A percentile compares a stretch with the other conserved stretches of the same genome.
Conservation (phyloP, 805 yeast species). For the Candida manassasensis region DNA sequence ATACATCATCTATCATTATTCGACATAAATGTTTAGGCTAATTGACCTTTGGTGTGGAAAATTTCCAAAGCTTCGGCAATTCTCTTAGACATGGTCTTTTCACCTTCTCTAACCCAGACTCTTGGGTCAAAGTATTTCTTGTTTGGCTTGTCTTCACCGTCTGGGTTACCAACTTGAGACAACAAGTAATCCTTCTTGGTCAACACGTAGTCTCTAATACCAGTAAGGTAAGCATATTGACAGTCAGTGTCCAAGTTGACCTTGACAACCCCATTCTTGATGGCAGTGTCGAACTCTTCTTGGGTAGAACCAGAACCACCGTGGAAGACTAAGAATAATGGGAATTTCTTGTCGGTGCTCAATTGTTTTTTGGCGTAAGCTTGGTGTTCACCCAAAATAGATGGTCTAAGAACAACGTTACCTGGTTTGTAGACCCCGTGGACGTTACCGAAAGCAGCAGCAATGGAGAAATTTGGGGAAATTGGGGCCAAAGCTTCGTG, state of each 20-base stretch:
- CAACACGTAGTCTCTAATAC: constrained; percentile 96
- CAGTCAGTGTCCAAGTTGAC: constrained; percentile 99
- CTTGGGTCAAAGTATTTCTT: constrained; percentile 99
- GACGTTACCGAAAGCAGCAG: constrained; percentile 99
- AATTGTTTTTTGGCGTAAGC: constrained; percentile 70
- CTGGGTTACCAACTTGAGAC: constrained; percentile 97
- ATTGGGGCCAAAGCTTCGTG: constrained; percentile 85
- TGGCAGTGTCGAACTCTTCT: constrained; percentile 87
- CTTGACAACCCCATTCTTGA: constrained; percentile 92
- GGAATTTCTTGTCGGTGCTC: constrained; percentile 51
- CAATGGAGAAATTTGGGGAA: constrained; percentile 97
- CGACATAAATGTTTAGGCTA: constrained; percentile 16
- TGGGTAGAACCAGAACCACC: constrained; percentile 99
- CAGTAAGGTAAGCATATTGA: constrained; percentile 94
- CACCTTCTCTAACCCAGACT: constrained; percentile 99
- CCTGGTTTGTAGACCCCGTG: constrained; percentile 99
- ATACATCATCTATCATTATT: constrained; percentile 1
- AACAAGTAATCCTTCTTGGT: constrained; percentile 91
- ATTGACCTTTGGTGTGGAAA: constrained; percentile 75
- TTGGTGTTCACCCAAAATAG: constrained; percentile 94
- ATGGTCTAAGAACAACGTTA: constrained; percentile 90
- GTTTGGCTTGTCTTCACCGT: constrained; percentile 98
- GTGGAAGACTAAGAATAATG: constrained; percentile 98
- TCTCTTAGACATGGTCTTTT: constrained; percentile 93
- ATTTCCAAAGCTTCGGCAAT: constrained; percentile 74